Evolutionary conservation across 2,329 filamentous ascomycete species (phyloP), one percentile per base, ranked within the genome.

Genomic region (Sporothrix schenckii): DNA sequence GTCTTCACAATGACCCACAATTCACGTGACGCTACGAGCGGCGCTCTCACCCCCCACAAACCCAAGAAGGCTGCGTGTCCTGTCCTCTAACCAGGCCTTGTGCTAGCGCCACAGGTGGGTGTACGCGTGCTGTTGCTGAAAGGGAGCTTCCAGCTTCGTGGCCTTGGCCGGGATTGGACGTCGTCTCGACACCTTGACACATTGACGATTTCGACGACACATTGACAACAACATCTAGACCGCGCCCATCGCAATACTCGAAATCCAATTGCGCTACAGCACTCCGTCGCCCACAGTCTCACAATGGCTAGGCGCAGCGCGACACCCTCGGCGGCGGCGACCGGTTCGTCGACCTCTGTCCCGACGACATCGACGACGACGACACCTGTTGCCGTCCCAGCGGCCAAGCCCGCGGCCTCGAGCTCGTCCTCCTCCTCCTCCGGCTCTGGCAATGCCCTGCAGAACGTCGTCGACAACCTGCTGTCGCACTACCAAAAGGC

Each of bases 401-500:
- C 54, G 9, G 9, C 58, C 49, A 69, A 61, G 54, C 47, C 66
- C 2, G 44, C 19, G 11, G 11, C 41, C 6, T 7, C 19, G 0
- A 14, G 30, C 2, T 11, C 58, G 0, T 44, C 58, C 0, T 44
- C 68, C 2, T 14, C 49, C 1, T 52, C 61, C 3, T 19, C 68
- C 2, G 30, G 49, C 6, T 49, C 58, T 6, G 21, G 66, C 24
- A 41, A 71, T 14, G n/a, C 65, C 19, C 27, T 63, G 81, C 78
- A 84, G 77, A 84, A 90, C 76, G 91, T 96, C 74, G 83, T 89
- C 56, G 76, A 85, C 70, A 89, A 89, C 77, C 85, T 97, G 75
- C 91, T 90, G 86, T 83, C 89, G 76, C 89, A 92, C 80, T 99
- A 99, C 81, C 80, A 90, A 69, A 83, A 90, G 75, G 86, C 89